phyloP scores from a whole-genome alignment of 2,329 filamentous ascomycete genomes.

The Rhinocladiella mackenziei region DNA sequence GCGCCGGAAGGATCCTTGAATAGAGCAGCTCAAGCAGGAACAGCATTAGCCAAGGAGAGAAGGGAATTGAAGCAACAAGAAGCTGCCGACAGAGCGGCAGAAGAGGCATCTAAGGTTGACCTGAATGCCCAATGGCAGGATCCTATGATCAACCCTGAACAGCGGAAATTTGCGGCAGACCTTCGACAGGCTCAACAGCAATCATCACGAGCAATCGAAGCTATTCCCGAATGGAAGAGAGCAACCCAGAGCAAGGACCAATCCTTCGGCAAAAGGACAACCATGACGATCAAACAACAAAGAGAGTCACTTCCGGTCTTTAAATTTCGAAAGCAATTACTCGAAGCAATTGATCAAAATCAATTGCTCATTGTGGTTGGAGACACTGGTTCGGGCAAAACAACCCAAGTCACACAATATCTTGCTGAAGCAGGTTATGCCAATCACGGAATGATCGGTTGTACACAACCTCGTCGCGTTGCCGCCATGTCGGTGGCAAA shows the following conservation, averaged over 20 bases:
- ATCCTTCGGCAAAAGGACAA: slow-evolving; percentile 78
- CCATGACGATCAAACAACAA: slow-evolving; percentile 91
- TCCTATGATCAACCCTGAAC: slow-evolving; percentile 82
- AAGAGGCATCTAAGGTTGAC: slow-evolving; percentile 73
- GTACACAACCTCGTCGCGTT: slow-evolving; percentile 92
- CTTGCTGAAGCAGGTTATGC: slow-evolving; percentile 93
- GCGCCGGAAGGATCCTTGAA: slow-evolving; percentile 98
- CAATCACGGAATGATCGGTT: slow-evolving; percentile 83
- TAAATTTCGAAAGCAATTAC: slow-evolving; percentile 79
- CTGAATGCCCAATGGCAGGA: slow-evolving; percentile 92
- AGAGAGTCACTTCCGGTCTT: slow-evolving; percentile 84
- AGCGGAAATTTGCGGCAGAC: slow-evolving; percentile 85
- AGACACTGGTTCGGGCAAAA: slow-evolving; percentile 96
- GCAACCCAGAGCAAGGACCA: slow-evolving; percentile 75
- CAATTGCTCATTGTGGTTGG: slow-evolving; percentile 94
- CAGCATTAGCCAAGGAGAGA: slow-evolving; percentile 80
- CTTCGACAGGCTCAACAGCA: slow-evolving; percentile 63
- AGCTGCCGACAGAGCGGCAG: slow-evolving; percentile 69
- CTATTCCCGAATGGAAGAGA: slow-evolving; percentile 88
- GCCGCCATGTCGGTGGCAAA: slow-evolving; percentile 98
- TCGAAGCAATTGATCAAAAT: slow-evolving; percentile 81
- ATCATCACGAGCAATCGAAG: slow-evolving; percentile 56
- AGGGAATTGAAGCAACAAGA: slow-evolving; percentile 87
- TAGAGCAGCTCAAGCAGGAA: slow-evolving; percentile 89
- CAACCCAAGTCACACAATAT: slow-evolving; percentile 94